A percentile compares a stretch with the other conserved stretches of the same genome.
These are phyloP conservation scores for Metschnikowia drakensbergensis DNA, from an alignment of 805 yeast genomes.

Conservation along the genomic window DNA sequence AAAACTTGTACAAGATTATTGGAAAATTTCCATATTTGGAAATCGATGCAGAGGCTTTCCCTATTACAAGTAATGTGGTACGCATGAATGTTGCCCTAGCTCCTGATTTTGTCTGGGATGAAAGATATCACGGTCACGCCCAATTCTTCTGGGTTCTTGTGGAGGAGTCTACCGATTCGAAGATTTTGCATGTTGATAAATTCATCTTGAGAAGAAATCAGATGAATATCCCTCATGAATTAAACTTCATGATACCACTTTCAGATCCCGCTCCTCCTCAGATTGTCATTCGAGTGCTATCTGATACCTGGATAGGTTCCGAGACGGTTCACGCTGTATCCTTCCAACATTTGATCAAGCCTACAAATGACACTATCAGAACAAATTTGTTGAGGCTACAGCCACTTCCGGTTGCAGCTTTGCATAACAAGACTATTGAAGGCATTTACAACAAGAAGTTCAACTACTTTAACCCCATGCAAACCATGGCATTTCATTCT, in stretches of 20 bases:
- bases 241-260: conserved; percentile 91
- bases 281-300: conserved; percentile 69
- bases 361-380: conserved; percentile 80
- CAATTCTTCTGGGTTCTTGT: conserved; percentile 92
- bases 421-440: conserved; percentile 66
- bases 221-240: conserved; percentile 52
- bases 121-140: conserved; percentile 70
- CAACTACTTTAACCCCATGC: conserved; percentile 95
- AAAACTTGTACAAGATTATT: conserved; percentile 52
- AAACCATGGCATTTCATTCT: conserved; percentile 92
- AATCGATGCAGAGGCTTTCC: conserved; percentile 80
- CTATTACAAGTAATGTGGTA: conserved; percentile 83
- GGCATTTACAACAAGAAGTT: conserved; percentile 63
- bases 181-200: conserved; percentile 78
- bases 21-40: conserved; percentile 71
- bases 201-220: conserved; percentile 62
- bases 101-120: conserved; percentile 87
- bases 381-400: conserved; percentile 76
- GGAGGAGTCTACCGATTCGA: conserved; percentile 74
- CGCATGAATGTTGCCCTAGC: conserved; percentile 66
- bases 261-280: conserved; percentile 90
- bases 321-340: conserved; percentile 75
- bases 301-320: conserved; percentile 88
- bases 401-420: conserved; percentile 81
- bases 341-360: conserved; percentile 85